phyloP scores from a whole-genome alignment of 805 yeast species.

The Lipomyces chichibuensis region DNA sequence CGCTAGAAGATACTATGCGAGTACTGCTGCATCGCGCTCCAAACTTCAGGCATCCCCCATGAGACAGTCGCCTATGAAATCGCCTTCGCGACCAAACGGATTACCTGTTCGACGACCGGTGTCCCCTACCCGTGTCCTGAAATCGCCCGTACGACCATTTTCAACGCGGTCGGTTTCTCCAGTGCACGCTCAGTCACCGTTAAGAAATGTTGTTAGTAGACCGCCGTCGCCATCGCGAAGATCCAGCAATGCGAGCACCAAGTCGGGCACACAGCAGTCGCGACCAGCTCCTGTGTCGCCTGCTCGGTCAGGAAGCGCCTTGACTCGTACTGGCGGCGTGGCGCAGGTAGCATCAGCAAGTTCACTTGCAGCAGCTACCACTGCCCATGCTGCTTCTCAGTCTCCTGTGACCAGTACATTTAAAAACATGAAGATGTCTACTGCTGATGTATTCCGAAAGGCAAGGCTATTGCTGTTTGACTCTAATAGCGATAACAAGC shows the following conservation, averaged over 20 bases:
- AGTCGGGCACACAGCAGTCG: neutral
- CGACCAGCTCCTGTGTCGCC: neutral
- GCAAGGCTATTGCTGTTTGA: constrained; percentile 31
- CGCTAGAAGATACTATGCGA: constrained; percentile 12
- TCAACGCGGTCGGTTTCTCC: constrained; percentile 19
- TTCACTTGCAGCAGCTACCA: constrained; percentile 16
- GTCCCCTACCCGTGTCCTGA: constrained; percentile 3
- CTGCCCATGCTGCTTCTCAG: constrained; percentile 16
- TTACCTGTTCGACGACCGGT: constrained; percentile 1
- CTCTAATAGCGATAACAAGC: constrained; percentile 1
- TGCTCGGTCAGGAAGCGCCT: neutral
- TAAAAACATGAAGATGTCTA: constrained; percentile 28
- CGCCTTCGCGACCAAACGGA: constrained; percentile 2
- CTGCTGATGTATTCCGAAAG: constrained; percentile 32
- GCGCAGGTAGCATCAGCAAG: constrained; percentile 16
- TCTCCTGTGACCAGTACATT: constrained; percentile 27
- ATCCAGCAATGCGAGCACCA: neutral
- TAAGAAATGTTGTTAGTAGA: constrained; percentile 11
- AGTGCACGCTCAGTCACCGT: constrained; percentile 15
- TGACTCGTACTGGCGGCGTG: neutral
- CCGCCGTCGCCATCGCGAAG: constrained; percentile 19
- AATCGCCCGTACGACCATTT: constrained; percentile 5
- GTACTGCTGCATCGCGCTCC: constrained; percentile 29
- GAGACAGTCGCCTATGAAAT: constrained; percentile 6
- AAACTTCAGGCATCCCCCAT: constrained; percentile 13